Base-by-base conservation (phyloP, 352 stramenopile species). In the Globisporangium sylvaticum region DNA sequence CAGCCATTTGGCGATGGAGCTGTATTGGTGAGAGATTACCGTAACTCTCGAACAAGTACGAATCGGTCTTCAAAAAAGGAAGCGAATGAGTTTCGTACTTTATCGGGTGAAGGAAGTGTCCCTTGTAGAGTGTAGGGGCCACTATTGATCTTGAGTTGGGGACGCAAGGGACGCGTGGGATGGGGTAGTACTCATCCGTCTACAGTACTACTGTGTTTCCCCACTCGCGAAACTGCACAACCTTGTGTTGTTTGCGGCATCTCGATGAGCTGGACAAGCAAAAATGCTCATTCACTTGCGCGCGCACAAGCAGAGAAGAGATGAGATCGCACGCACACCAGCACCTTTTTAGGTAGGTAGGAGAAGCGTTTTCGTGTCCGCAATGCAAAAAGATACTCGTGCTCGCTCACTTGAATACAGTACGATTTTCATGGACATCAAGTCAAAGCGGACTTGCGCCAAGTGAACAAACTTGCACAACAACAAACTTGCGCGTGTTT, bases 1-100 rank as follows among this genome's bases (percentile, higher is more conserved):
- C 58, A 64, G 37, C 58, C 58, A 64, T 64, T 64, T 25, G 24
- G 12, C 10, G 53, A 24, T 58, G 53, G 32, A 62, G 32, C 32
- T 32, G 14, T n/a, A 2, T 50, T 34, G 20, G 20, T 24, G 14
- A 31, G 20, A 3, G 12, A 20, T 2, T 29, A 63, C 24, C 25
- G 32, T 63, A 39, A 29, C 8, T 1, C 0, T 6, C 25, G 2
- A 3, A 37, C 2, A 25, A 55, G 58, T 64, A n/a, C 58, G 58
- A 54, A 54, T 25, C 6, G 37, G 3, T 20, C 18, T 42, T 64
- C 7, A 37, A 61, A 48, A 37, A 61, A 48, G 10, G 55, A 48
- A 9, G 55, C 55, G 5, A n/a, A 3, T 22, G 14, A 14, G 3
- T 31, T 48, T 61, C 55, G 55, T 29, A 61, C 55, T 61, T 61